Evolutionary conservation across 1,284 basidiomycete genomes (phyloP).

Genomic region (Schizophyllum amplum): DNA sequence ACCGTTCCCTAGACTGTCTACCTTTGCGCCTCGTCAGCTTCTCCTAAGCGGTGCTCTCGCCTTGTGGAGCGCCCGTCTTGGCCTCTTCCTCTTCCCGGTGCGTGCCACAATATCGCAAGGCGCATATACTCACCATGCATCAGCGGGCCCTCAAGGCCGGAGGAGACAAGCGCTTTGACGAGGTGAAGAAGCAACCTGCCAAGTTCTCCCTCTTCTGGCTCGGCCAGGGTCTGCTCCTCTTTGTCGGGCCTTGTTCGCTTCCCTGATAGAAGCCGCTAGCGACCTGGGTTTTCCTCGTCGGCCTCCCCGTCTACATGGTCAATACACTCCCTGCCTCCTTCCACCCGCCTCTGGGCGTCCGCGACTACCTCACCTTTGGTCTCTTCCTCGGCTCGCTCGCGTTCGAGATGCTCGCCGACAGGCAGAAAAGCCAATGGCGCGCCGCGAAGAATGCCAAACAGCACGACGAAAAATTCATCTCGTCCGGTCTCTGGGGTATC

Average conservation of each 20-base stretch:
- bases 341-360: constrained; percentile 49
- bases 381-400: constrained; percentile 54
- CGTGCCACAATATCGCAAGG: constrained; percentile 12
- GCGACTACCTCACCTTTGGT: constrained; percentile 52
- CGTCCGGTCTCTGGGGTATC: constrained; percentile 61
- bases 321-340: constrained; percentile 52
- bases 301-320: constrained; percentile 42
- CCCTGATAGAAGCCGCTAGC: constrained; percentile 6
- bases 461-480: constrained; percentile 73
- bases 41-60: constrained; percentile 44
- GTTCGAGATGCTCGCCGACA: constrained; percentile 60
- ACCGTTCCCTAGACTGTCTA: constrained; percentile 34
- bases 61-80: constrained; percentile 59
- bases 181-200: constrained; percentile 54
- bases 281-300: constrained; percentile 13
- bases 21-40: constrained; percentile 56
- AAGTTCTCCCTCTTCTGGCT: constrained; percentile 65
- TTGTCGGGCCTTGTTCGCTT: not conserved
- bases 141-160: constrained; percentile 34
- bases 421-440: constrained; percentile 67
- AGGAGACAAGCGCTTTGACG: constrained; percentile 63
- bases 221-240: constrained; percentile 42
- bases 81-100: constrained; percentile 53
- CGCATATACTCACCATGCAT: not conserved
- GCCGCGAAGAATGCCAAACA: constrained; percentile 53